Percentiles rank a stretch among this genome's conserved stretches.
Evolutionary conservation across 169 alveolate species (phyloP).

Genomic region (Cardiosporidium cionae): DNA sequence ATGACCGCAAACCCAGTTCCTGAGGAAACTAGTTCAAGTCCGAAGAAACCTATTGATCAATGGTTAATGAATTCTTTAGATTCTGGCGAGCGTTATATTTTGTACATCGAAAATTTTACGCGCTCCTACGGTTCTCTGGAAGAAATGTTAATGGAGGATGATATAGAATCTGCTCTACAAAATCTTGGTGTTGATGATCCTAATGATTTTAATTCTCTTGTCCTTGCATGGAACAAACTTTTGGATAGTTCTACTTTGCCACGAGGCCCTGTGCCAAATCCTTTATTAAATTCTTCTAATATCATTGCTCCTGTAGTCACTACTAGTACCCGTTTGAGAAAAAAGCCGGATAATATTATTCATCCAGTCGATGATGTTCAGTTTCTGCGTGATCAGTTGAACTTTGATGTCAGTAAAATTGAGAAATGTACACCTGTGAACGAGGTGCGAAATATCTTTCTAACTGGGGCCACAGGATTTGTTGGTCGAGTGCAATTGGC

Average conservation of each 20-base stretch:
- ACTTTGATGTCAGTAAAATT: not conserved
- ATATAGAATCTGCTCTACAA: constrained; percentile 38
- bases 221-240: constrained; percentile 50
- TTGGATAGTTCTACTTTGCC: not conserved
- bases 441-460: not conserved
- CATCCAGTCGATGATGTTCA: not conserved
- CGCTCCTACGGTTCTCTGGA: constrained; percentile 27
- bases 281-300: not conserved
- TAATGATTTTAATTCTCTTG: constrained; percentile 39
- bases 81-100: constrained; percentile 43
- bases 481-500: constrained; percentile 2
- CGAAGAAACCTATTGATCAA: constrained; percentile 20
- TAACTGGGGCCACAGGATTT: constrained; percentile 10
- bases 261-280: not conserved
- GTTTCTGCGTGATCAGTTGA: not conserved
- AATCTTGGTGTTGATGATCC: constrained; percentile 36
- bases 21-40: not conserved
- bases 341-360: not conserved
- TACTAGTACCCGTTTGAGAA: too few species aligned
- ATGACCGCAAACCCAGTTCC: not conserved
- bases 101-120: constrained; percentile 41
- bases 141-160: constrained; percentile 39
- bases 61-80: constrained; percentile 44
- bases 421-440: constrained; percentile 28
- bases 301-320: too few species aligned